Evolutionary conservation across 2,329 filamentous ascomycete genomes (phyloP), one percentile per base, ranked within the genome.

Genomic region (Aschersonia sp.): DNA sequence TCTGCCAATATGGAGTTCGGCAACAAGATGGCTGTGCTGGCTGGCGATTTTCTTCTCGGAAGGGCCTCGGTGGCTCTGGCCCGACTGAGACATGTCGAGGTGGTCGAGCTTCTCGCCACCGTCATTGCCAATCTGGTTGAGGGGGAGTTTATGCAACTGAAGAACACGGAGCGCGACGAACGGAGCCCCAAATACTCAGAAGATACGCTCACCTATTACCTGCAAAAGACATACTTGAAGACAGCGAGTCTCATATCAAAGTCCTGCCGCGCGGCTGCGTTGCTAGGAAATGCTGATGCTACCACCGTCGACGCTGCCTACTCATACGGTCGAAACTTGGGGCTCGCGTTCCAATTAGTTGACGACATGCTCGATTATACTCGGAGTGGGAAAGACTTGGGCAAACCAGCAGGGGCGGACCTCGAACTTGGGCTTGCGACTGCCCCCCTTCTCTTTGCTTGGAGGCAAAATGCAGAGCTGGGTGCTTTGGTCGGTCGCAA

Each of bases 301-400:
- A 76, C 83, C 51, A 87, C 92, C 1, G 87, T 96, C 2, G 89
- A 98, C 55, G 85, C 88, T 8, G 87, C 90, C 2, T 98, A 98
- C 61, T 67, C 76, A 12, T 98, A 97, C 60, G 92, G 92, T 46
- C 87, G 87, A 66, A 97, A 98, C 58, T 65, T 98, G 44, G 92
- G 92, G 1, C 68, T 98, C 47, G 92, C 92, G 1, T 98, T 98
- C 68, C 92, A 98, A 72, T 75, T 98, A 8, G 90, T 98, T 12
- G 92, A 98, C 62, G 92, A 98, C 62, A 86, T 98, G 84, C 73
- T 98, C 57, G 92, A 98, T 65, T 98, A 97, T 64, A 97, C 92
- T 0, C 78, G 87, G 52, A 87, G 78, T 47, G 87, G 81, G 42
- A 75, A 78, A 50, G 88, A 96, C 62, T 70, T 98, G 42, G 92